Percentiles rank a stretch among this genome's conserved stretches.
phyloP scores from a whole-genome alignment of 371 early-diverging fungal species.

The Rhizopus arrhizus region DNA sequence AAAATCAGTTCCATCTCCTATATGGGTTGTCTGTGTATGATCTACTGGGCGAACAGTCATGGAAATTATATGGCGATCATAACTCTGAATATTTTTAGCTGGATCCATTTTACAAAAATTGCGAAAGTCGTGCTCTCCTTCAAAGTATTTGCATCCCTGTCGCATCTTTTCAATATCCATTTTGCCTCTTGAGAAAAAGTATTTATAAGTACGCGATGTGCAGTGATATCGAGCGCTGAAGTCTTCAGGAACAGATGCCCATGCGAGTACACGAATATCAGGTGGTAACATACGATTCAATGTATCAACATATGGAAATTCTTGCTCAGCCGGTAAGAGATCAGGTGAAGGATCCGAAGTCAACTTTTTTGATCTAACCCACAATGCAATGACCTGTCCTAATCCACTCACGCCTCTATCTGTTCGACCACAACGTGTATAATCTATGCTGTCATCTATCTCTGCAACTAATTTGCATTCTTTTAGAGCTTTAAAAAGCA shows the following conservation, averaged over 20 bases:
- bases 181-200: conserved; percentile 79
- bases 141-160: conserved; percentile 66
- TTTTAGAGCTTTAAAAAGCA: conserved; percentile 77
- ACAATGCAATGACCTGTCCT: conserved; percentile 86
- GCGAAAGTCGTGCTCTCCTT: conserved; percentile 91
- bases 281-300: conserved; percentile 86
- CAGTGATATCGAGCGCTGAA: conserved; percentile 94
- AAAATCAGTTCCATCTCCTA: conserved; percentile 45
- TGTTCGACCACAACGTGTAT: conserved; percentile 90
- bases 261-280: conserved; percentile 90
- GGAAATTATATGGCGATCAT: conserved; percentile 70
- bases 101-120: conserved; percentile 95
- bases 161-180: conserved; percentile 75
- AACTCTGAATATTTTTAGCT: conserved; percentile 75
- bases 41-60: conserved; percentile 66
- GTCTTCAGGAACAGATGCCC: conserved; percentile 78
- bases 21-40: conserved; percentile 5
- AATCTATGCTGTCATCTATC: conserved; percentile 58
- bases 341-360: conserved; percentile 20
- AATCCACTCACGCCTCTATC: conserved; percentile 95
- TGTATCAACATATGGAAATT: conserved; percentile 81
- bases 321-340: conserved; percentile 33
- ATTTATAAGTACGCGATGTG: conserved; percentile 84
- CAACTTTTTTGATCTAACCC: conserved; percentile 70
- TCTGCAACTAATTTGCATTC: conserved; percentile 71